phyloP scores from a whole-genome alignment of 257 asterid species.

The Ilex asprella region DNA sequence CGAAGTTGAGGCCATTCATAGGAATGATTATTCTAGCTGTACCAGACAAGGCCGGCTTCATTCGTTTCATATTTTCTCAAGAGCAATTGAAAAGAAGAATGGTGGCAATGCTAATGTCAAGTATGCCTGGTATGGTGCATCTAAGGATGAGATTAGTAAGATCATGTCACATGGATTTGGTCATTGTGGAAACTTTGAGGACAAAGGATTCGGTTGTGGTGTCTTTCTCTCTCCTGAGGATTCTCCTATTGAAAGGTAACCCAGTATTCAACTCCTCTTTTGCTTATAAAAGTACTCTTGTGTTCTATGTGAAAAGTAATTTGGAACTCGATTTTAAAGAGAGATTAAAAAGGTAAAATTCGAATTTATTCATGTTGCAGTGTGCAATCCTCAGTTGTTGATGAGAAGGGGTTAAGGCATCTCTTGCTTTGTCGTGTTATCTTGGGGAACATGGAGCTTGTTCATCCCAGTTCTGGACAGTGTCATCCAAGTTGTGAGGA shows the following conservation, averaged over 20 bases:
- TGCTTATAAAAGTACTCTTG: not conserved
- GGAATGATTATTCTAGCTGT: not conserved
- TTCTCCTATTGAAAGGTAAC: conserved; percentile 11
- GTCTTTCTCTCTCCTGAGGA: conserved; percentile 15
- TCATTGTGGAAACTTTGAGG: not conserved
- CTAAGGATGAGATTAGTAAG: conserved; percentile 18
- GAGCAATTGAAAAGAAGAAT: conserved; percentile 6
- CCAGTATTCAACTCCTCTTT: not conserved
- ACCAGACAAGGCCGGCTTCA: conserved; percentile 10
- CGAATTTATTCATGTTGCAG: conserved; percentile 8
- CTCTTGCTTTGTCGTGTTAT: conserved; percentile 35
- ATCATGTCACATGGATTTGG: conserved; percentile 22
- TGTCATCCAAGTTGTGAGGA: conserved; percentile 32
- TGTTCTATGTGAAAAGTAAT: too few relatives aligned
- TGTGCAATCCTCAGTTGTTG: conserved; percentile 14
- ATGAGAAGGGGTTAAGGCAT: conserved; percentile 24
- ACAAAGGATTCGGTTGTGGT: conserved; percentile 19
- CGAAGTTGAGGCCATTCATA: conserved; percentile 16
- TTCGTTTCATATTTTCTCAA: conserved; percentile 2
- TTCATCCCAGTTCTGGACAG: conserved; percentile 26
- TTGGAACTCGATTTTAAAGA: too few relatives aligned
- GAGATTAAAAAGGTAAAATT: not conserved
- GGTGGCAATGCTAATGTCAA: conserved; percentile 11
- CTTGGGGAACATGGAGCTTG: conserved; percentile 27
- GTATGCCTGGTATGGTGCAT: conserved; percentile 26